Evolutionary conservation across 2,329 filamentous ascomycete genomes (phyloP).

Genomic region (Reticulascus tulasneorum): DNA sequence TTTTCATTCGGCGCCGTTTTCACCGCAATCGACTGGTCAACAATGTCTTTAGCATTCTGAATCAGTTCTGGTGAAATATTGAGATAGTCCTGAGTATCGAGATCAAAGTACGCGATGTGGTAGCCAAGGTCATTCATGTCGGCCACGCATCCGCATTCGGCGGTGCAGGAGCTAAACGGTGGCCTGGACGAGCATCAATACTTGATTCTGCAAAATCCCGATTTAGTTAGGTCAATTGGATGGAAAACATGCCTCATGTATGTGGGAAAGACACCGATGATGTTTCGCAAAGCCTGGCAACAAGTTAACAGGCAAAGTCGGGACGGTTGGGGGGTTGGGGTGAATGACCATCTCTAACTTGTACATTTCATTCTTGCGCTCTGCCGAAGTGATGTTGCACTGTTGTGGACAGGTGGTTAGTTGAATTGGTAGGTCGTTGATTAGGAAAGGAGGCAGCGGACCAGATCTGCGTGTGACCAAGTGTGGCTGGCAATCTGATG

Average conservation of each 20-base stretch:
- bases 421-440: conserved; percentile 24
- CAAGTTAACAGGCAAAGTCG: too few relatives aligned
- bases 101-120: conserved; percentile 30
- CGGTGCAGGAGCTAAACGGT: conserved; percentile 39
- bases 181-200: conserved; percentile 19
- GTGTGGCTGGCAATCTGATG: conserved; percentile 37
- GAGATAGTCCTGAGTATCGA: conserved; percentile 33
- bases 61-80: conserved; percentile 26
- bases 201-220: not conserved
- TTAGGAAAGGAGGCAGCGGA: not conserved
- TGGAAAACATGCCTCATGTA: conserved; percentile 36
- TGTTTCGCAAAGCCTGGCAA: conserved; percentile 45
- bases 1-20: conserved; percentile 20
- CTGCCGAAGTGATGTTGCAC: conserved; percentile 21
- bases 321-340: too few relatives aligned
- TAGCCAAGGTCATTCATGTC: conserved; percentile 25
- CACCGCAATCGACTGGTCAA: conserved; percentile 26
- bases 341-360: conserved; percentile 8
- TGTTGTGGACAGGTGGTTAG: conserved; percentile 30
- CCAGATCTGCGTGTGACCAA: conserved; percentile 42
- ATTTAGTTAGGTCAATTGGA: not conserved
- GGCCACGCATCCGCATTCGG: conserved; percentile 7
- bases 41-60: conserved; percentile 28
- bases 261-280: conserved; percentile 50
- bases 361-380: conserved; percentile 33